Percentiles rank a stretch among this genome's conserved stretches.
These are phyloP conservation scores for Yamadazyma siamensis DNA, from an alignment of 1,139 yeast species.

Conservation along the genomic window DNA sequence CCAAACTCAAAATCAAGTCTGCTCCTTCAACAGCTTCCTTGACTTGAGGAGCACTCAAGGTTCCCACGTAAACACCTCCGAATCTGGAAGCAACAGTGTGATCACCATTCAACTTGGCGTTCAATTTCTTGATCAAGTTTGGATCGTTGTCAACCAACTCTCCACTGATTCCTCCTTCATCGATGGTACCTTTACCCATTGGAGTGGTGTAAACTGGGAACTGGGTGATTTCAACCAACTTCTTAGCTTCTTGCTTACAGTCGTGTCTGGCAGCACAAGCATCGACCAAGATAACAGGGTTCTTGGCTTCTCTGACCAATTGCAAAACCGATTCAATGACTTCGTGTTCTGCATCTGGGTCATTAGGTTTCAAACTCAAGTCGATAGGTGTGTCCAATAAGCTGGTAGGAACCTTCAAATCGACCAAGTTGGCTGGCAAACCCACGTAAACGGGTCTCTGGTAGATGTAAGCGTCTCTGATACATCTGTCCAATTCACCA, in stretches of 20 bases:
- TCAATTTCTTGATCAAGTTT: constrained; percentile 21
- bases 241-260: constrained; percentile 58
- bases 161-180: constrained; percentile 50
- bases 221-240: constrained; percentile 65
- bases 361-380: constrained; percentile 58
- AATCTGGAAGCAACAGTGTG: constrained; percentile 54
- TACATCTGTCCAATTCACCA: constrained; percentile 66
- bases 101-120: constrained; percentile 21
- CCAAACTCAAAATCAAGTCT: constrained; percentile 74
- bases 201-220: constrained; percentile 87
- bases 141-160: constrained; percentile 26
- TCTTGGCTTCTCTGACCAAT: constrained; percentile 53
- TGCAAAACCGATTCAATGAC: constrained; percentile 56
- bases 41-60: constrained; percentile 72
- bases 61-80: constrained; percentile 87
- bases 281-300: constrained; percentile 77
- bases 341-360: constrained; percentile 68
- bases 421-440: constrained; percentile 78
- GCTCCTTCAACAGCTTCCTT: constrained; percentile 73
- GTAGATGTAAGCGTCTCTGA: constrained; percentile 64
- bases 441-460: constrained; percentile 87
- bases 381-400: constrained; percentile 64
- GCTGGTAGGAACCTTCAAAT: constrained; percentile 53
- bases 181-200: constrained; percentile 82
- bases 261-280: constrained; percentile 84